Evolutionary conservation across 176 grass and related monocot genomes (phyloP), one percentile per base, ranked within the genome.

Genomic region (Carex cristatella): DNA sequence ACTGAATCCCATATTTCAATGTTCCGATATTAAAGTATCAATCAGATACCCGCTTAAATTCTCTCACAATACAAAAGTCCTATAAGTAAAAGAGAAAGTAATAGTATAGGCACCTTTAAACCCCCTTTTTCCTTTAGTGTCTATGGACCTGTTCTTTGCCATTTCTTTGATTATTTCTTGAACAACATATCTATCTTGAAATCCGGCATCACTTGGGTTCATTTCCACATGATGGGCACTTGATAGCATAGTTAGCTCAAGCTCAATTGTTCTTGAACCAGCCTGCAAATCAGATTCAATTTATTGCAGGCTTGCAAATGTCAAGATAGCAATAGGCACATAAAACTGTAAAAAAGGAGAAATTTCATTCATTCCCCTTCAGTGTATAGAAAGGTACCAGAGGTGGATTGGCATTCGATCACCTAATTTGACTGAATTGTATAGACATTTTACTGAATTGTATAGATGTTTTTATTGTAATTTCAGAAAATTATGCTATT

Each of bases 111-210:
- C 69, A 98, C 96, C 93, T 95, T 98, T 98, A 82, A 95, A 99
- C 61, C 88, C 87, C 88, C 84, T 94, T 88, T 94, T 99, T 28
- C 96, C 96, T 76, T 95, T 94, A 70, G 90, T 91, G 62, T 99
- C 96, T 55, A 99, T 92, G 10, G 93, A 93, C 56, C 96, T 93
- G 48, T 94, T 99, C 84, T 90, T 94, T 0, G 96, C 96, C 91
- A 99, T 99, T 85, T 99, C 93, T 86, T 99, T 99, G 32, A 99
- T 99, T 81, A 99, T 91, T 85, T 99, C 93, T 85, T 99, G 96
- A 86, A 99, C 96, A 83, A 95, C 89, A 91, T 99, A 94, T 58
- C 96, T 92, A 67, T 99, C 96, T 82, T 94, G 96, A 91, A 99
- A 99, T 5, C 96, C 96, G 3, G 96, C 93, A 87, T 99, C 96